A percentile compares a stretch with the other conserved stretches of the same genome.
These are phyloP conservation scores for Cerioporus squamosus DNA, from an alignment of 1,284 basidiomycete species.

Conservation along the genomic window DNA sequence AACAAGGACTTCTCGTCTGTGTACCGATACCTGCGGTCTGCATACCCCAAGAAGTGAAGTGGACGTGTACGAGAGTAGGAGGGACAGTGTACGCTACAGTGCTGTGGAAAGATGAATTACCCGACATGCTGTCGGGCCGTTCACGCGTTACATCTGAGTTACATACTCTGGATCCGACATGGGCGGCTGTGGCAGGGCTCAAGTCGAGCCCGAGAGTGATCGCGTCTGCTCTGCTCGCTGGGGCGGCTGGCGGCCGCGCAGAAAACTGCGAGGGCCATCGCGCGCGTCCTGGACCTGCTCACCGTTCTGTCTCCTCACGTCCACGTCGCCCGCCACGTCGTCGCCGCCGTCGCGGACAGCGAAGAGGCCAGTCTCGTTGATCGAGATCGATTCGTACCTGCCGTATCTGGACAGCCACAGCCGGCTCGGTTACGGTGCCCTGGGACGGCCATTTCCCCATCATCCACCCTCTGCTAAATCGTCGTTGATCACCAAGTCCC, in stretches of 20 bases:
- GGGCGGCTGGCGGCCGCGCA: background rate
- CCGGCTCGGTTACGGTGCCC: slow-evolving; percentile 14
- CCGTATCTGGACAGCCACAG: slow-evolving; percentile 16
- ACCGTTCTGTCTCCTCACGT: slow-evolving; percentile 3
- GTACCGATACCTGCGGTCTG: slow-evolving; percentile 60
- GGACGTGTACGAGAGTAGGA: background rate
- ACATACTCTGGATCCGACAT: no score
- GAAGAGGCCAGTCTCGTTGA: slow-evolving; percentile 6
- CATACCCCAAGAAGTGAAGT: slow-evolving; percentile 15
- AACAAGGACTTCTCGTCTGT: slow-evolving; percentile 82
- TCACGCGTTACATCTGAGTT: no score
- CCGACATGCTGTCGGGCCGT: background rate
- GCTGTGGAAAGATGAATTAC: background rate
- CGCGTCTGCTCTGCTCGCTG: background rate
- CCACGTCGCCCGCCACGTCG: slow-evolving; percentile 1
- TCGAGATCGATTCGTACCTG: slow-evolving; percentile 8
- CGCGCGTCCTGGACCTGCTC: slow-evolving; percentile 3
- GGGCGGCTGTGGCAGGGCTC: slow-evolving; percentile 13
- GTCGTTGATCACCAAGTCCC: slow-evolving; percentile 22
- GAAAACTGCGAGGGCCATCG: slow-evolving; percentile 1
- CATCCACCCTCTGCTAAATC: slow-evolving; percentile 19
- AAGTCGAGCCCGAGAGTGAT: slow-evolving; percentile 7
- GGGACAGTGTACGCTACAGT: background rate
- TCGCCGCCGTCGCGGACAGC: slow-evolving; percentile 13
- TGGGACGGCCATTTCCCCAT: slow-evolving; percentile 20